Conservation (phyloP, 192 early-diverging fungal species). For the Podochytrium sp. region DNA sequence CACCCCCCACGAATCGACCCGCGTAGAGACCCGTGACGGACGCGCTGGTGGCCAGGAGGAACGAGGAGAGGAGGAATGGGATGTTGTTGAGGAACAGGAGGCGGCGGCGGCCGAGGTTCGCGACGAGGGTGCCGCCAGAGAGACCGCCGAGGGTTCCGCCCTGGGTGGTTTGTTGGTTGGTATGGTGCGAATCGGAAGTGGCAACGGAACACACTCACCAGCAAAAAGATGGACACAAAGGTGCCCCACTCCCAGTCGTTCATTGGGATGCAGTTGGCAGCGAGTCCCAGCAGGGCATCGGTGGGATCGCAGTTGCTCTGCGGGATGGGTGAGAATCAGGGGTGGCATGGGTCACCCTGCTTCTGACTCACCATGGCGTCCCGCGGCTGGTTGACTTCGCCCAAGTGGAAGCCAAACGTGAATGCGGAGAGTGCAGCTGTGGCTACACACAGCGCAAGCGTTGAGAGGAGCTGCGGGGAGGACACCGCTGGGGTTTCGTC, state of each 20-base stretch:
- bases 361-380: conserved; percentile 44
- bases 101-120: conserved; percentile 67
- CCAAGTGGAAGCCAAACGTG: conserved; percentile 50
- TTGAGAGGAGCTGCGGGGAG: neutral
- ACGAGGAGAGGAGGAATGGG: conserved; percentile 64
- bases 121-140: conserved; percentile 73
- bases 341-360: too few relatives aligned
- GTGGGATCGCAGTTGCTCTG: conserved; percentile 32
- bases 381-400: conserved; percentile 55
- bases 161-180: too few relatives aligned
- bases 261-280: conserved; percentile 46
- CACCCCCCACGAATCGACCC: conserved; percentile 76
- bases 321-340: too few relatives aligned
- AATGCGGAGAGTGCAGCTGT: conserved; percentile 43
- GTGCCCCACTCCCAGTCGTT: conserved; percentile 44
- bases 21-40: conserved; percentile 40
- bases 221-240: conserved; percentile 49
- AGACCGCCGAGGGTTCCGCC: conserved; percentile 81
- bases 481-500: too few relatives aligned
- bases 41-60: conserved; percentile 63
- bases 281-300: neutral
- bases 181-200: too few relatives aligned
- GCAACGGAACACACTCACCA: conserved; percentile 57
- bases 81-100: conserved; percentile 71
- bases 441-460: conserved; percentile 31